Conservation (phyloP, 2,329 filamentous ascomycete genomes). For the Thermothelomyces thermophilus region DNA sequence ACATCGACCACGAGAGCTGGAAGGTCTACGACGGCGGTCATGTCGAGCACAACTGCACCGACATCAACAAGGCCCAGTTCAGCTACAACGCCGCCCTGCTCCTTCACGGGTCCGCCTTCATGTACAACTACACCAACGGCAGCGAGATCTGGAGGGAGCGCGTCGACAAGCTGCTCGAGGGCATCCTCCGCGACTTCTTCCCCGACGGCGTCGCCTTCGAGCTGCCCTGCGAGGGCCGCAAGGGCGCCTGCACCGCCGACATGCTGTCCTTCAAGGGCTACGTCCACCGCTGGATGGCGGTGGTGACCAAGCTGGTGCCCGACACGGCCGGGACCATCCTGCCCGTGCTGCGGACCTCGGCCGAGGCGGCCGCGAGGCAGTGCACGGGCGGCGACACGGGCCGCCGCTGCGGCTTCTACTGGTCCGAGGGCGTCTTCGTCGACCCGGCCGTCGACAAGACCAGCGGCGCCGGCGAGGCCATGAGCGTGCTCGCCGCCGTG, state of each 20-base stretch:
- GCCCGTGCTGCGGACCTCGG: constrained; percentile 51
- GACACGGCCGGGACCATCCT: constrained; percentile 48
- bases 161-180: constrained; percentile 48
- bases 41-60: constrained; percentile 51
- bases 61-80: constrained; percentile 57
- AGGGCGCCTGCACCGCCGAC: constrained; percentile 59
- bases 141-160: constrained; percentile 46
- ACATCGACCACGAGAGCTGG: constrained; percentile 50
- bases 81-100: constrained; percentile 60
- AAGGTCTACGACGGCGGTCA: constrained; percentile 60
- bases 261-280: constrained; percentile 69
- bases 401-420: constrained; percentile 61
- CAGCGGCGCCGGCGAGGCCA: constrained; percentile 50
- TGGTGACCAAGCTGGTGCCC: constrained; percentile 56
- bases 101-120: constrained; percentile 56
- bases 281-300: constrained; percentile 58
- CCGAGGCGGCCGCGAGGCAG: constrained; percentile 52
- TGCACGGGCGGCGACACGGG: constrained; percentile 55
- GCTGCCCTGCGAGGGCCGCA: constrained; percentile 53
- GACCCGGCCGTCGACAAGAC: constrained; percentile 34
- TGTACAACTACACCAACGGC: constrained; percentile 60
- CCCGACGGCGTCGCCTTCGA: constrained; percentile 57
- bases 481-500: constrained; percentile 51
- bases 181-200: constrained; percentile 47
- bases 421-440: constrained; percentile 40